Evolutionary conservation across 1,284 basidiomycete genomes (phyloP), one percentile per base, ranked within the genome.

Genomic region (Melampsora abietis-canadensis): DNA sequence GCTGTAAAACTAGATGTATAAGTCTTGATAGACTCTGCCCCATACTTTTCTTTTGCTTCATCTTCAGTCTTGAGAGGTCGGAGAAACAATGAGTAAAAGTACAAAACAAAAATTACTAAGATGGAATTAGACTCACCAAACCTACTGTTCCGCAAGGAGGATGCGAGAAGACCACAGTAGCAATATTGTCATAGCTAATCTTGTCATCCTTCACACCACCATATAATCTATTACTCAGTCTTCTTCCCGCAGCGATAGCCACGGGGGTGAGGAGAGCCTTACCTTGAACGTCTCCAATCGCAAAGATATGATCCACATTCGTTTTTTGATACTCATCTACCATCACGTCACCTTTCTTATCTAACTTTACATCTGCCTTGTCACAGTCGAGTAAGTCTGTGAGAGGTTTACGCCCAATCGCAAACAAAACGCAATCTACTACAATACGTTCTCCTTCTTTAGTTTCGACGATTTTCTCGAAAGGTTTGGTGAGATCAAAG

Each of bases 241-340:
- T 85, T 75, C 95, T 85, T 30, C 94, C 95, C 5, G 96, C 96
- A 64, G 95, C 95, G 77, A 99, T 96, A 27, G 95, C 96, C 6
- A 99, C 96, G n/a, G 96, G 95, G 0, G 95, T 99, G 76, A 99
- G 85, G 34, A 94, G 84, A 30, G 88, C 92, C 83, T 95, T 94
- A 76, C 95, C 95, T 77, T 88, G 87, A 17, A 94, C 92, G 81
- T 99, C 95, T 10, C 95, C 96, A 76, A 98, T 89, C 4, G 93
- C 88, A 68, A 87, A 90, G 78, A 98, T 85, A 73, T 87, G 86
- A 21, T 86, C 83, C 19, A 94, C 87, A 76, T 84, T 88, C 66
- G 92, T 88, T 80, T 89, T 88, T 85, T 99, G 95, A 82, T 88
- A 97, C 81, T 95, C 91, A 83, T 98, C 92, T 51, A 94, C 92